Percentiles rank a stretch among this genome's conserved stretches.
These are phyloP conservation scores for Pseudogymnoascus destructans DNA, from an alignment of 2,329 filamentous ascomycete species.

Conservation along the genomic window DNA sequence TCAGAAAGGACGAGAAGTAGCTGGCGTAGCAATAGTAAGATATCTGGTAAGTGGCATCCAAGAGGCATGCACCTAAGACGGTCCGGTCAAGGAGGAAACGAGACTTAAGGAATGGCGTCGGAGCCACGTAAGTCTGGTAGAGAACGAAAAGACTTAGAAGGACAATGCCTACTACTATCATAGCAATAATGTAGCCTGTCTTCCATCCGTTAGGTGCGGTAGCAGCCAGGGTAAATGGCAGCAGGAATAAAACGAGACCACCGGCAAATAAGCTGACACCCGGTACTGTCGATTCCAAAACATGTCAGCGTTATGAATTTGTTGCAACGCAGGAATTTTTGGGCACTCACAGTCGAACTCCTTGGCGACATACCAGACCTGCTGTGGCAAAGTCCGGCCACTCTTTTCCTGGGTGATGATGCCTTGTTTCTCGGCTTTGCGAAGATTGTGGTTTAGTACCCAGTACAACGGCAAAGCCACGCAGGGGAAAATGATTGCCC, in stretches of 20 bases:
- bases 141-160: conserved; percentile 26
- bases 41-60: conserved; percentile 15
- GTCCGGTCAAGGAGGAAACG: conserved; percentile 26
- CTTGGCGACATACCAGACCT: conserved; percentile 27
- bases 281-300: conserved; percentile 20
- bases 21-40: conserved; percentile 9
- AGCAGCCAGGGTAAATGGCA: conserved; percentile 42
- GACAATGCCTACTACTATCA: conserved; percentile 37
- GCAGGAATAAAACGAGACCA: conserved; percentile 39
- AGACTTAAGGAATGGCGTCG: conserved; percentile 31
- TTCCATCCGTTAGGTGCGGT: conserved; percentile 33
- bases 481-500: conserved; percentile 48
- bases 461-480: conserved; percentile 47
- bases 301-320: not conserved
- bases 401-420: conserved; percentile 17
- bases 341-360: conserved; percentile 26
- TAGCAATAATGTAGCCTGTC: conserved; percentile 32
- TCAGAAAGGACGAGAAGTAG: conserved; percentile 14
- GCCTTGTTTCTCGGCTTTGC: conserved; percentile 18
- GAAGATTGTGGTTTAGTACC: conserved; percentile 26
- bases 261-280: conserved; percentile 36
- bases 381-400: conserved; percentile 17
- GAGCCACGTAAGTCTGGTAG: conserved; percentile 35
- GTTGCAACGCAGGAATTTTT: not conserved
- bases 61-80: conserved; percentile 20